Conservation (phyloP, 257 asterid genomes). For the Solanum commersonii region DNA sequence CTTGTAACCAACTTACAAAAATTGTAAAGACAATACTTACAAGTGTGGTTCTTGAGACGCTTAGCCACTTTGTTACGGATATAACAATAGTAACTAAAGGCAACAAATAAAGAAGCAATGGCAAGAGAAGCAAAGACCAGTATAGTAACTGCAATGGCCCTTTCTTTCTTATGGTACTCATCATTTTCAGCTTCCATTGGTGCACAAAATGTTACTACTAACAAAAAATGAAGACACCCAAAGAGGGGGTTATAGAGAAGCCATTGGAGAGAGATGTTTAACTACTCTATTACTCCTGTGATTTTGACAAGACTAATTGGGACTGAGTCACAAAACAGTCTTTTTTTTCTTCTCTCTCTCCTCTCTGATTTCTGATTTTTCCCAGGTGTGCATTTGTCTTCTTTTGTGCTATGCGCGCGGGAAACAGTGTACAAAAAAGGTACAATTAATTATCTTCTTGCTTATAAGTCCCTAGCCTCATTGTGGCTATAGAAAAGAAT, state of each 20-base stretch:
- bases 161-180: conserved; percentile 52
- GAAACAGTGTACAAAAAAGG: neutral
- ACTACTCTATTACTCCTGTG: neutral
- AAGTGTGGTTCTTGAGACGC: conserved; percentile 32
- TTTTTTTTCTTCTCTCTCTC: neutral
- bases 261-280: neutral
- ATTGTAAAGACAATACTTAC: conserved; percentile 9
- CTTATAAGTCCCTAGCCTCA: neutral
- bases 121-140: conserved; percentile 56
- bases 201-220: neutral
- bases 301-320: neutral
- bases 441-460: neutral
- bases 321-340: neutral
- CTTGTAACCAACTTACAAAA: neutral
- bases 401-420: neutral
- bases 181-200: conserved; percentile 45
- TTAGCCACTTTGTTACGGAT: conserved; percentile 56
- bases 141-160: conserved; percentile 28
- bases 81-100: conserved; percentile 69
- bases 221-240: neutral
- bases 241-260: neutral
- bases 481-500: neutral
- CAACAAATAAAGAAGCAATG: conserved; percentile 46
- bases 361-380: neutral
- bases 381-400: neutral